Evolutionary conservation across 2,329 filamentous ascomycete species (phyloP), one percentile per base, ranked within the genome.

Genomic region (Aspergillus clavatus): DNA sequence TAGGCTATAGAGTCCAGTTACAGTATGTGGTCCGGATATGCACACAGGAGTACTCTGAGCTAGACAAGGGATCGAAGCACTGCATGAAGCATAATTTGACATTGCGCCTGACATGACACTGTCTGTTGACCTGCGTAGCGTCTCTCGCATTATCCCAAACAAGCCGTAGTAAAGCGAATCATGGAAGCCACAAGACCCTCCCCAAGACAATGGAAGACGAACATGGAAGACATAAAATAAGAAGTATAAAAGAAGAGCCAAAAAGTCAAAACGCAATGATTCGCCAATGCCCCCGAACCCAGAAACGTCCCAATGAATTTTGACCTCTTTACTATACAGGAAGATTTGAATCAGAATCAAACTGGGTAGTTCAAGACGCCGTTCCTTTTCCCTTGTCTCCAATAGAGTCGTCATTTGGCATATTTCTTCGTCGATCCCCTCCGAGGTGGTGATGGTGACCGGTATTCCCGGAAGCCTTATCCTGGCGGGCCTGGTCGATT

Each of bases 401-500:
- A 37, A 61, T 58, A 33, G 66, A 61, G 40, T 75, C 72, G 39
- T 75, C 72, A 51, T 68, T 65, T 43, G 65, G 59, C 27, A 66
- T 66, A 46, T 58, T 53, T 44, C 72, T 66, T 50, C 72, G 70
- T 54, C 69, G 68, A 51, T 72, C 70, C 23, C 56, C 52, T 27
- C 63, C 65, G 35, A 66, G 61, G 35, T 61, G 57, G 37, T 62
- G 52, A 33, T 67, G 65, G 38, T 62, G 52, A 31, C 60, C 57
- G 10, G 61, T 49, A 40, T 66, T 62, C n/a, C 60, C 57, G 10
- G 62, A 59, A 35, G 67, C 78, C 71, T 95, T 95, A 62, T 95
- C 89, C 57, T 91, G 88, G 51, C 90, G 86, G 45, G 88, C 87
- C 68, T 95, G 89, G 61, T 96, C 90, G 53, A 95, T 89, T 16